Conservation (phyloP, 768 basidiomycete genomes). For the Amanita rimosa region DNA sequence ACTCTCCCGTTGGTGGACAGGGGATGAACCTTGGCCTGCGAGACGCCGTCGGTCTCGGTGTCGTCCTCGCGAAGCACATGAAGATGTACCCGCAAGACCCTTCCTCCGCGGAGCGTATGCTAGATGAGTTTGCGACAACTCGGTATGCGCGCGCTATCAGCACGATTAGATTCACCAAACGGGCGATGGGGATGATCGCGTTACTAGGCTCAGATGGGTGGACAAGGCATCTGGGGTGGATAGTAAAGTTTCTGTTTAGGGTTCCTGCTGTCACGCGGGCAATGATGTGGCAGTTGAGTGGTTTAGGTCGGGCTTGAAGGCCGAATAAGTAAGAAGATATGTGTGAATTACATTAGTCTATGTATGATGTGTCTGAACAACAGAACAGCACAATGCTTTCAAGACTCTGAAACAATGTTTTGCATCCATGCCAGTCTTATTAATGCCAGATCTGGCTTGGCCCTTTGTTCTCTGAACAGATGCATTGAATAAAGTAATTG, state of each 20-base stretch:
- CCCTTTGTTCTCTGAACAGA: too few relatives aligned
- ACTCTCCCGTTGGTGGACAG: constrained; percentile 43
- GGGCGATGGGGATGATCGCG: constrained; percentile 11
- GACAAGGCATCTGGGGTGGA: background rate
- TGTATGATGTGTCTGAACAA: too few relatives aligned
- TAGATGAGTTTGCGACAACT: constrained; percentile 19
- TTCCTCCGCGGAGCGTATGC: too few relatives aligned
- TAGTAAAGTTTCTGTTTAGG: constrained; percentile 1
- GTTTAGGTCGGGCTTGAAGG: constrained; percentile 11
- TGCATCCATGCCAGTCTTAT: too few relatives aligned
- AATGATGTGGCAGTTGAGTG: constrained; percentile 17
- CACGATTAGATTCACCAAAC: constrained; percentile 30
- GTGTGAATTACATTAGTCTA: too few relatives aligned
- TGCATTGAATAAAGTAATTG: too few relatives aligned
- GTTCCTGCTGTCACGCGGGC: constrained; percentile 10
- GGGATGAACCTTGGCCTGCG: constrained; percentile 48
- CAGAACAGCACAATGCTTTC: too few relatives aligned
- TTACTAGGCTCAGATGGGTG: background rate
- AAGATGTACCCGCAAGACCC: too few relatives aligned
- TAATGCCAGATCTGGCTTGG: too few relatives aligned
- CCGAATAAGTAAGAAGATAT: too few relatives aligned
- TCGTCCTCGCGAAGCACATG: constrained; percentile 26
- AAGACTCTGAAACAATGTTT: too few relatives aligned
- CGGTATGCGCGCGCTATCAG: constrained; percentile 27
- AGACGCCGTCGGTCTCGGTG: too few relatives aligned